These are phyloP conservation scores for Alnus rubra DNA, from an alignment of 306 rosid genomes.

Conservation along the genomic window DNA sequence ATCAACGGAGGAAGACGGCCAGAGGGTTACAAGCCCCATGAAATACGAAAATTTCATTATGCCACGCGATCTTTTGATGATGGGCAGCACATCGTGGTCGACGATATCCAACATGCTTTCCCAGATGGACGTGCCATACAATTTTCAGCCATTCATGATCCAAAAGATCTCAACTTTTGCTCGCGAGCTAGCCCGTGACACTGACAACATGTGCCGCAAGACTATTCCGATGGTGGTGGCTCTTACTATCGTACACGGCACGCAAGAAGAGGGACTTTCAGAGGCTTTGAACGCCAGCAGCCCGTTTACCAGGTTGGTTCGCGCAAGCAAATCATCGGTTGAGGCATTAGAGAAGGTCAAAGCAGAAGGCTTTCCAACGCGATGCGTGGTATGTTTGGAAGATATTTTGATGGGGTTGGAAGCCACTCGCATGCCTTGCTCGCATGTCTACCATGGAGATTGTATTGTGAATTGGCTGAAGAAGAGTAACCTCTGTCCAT, in stretches of 20 bases:
- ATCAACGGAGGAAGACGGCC: neutral
- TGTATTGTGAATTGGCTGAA: slow-evolving; percentile 10
- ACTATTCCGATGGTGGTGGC: slow-evolving; percentile 7
- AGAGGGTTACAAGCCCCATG: neutral
- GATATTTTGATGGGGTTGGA: slow-evolving; percentile 12
- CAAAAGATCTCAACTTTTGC: slow-evolving; percentile 8
- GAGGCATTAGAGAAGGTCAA: slow-evolving; percentile 13
- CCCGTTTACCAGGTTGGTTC: neutral
- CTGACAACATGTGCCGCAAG: slow-evolving; percentile 5
- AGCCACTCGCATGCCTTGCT: slow-evolving; percentile 16
- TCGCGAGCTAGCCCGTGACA: neutral
- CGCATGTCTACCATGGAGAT: slow-evolving; percentile 9
- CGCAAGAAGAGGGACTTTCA: neutral
- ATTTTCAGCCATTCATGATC: slow-evolving; percentile 2
- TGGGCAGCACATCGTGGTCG: neutral
- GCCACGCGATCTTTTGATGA: neutral
- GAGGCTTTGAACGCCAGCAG: neutral
- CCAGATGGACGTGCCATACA: slow-evolving; percentile 2
- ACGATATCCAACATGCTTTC: neutral
- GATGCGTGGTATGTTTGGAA: slow-evolving; percentile 13
- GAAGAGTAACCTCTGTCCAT: slow-evolving; percentile 3
- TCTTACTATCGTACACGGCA: neutral
- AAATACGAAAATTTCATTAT: neutral
- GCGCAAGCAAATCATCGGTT: neutral
- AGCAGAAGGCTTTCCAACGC: neutral